Conservation (phyloP, 1,139 yeast genomes). For the Hyphopichia buzzinii region DNA sequence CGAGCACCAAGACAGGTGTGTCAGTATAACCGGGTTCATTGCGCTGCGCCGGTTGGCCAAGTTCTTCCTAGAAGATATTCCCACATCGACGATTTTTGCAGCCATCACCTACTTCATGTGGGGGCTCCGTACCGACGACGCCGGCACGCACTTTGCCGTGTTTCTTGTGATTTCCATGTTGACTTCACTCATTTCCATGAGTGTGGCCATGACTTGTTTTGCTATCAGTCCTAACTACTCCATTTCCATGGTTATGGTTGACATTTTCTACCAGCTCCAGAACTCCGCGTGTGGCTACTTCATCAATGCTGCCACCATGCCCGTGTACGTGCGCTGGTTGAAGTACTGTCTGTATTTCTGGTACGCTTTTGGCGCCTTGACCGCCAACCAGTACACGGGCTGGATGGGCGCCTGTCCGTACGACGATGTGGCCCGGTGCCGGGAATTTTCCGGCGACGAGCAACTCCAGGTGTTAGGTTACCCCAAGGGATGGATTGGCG, state of each 20-base stretch:
- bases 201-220: slow-evolving; percentile 55
- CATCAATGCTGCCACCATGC: slow-evolving; percentile 70
- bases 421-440: slow-evolving; percentile 26
- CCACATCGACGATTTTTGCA: slow-evolving; percentile 59
- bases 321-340: slow-evolving; percentile 84
- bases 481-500: slow-evolving; percentile 61
- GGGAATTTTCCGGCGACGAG: slow-evolving; percentile 52
- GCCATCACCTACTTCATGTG: slow-evolving; percentile 72
- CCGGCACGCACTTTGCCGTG: slow-evolving; percentile 46
- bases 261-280: slow-evolving; percentile 66
- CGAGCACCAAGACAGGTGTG: slow-evolving; percentile 71
- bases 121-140: slow-evolving; percentile 50
- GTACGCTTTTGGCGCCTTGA: slow-evolving; percentile 72
- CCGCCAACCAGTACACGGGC: slow-evolving; percentile 63
- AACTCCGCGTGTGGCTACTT: slow-evolving; percentile 82
- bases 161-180: slow-evolving; percentile 61
- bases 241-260: slow-evolving; percentile 60
- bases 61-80: slow-evolving; percentile 65
- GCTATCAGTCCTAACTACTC: slow-evolving; percentile 65
- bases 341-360: slow-evolving; percentile 74
- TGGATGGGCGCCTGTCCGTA: slow-evolving; percentile 59
- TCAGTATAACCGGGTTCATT: slow-evolving; percentile 66
- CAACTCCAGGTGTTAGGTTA: slow-evolving; percentile 61
- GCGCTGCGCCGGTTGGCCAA: slow-evolving; percentile 67
- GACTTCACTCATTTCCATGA: slow-evolving; percentile 54